A percentile compares a stretch with the other conserved stretches of the same genome.
Conservation (phyloP, 1,139 yeast genomes). For the Hemisphaericaspora subhashii region DNA sequence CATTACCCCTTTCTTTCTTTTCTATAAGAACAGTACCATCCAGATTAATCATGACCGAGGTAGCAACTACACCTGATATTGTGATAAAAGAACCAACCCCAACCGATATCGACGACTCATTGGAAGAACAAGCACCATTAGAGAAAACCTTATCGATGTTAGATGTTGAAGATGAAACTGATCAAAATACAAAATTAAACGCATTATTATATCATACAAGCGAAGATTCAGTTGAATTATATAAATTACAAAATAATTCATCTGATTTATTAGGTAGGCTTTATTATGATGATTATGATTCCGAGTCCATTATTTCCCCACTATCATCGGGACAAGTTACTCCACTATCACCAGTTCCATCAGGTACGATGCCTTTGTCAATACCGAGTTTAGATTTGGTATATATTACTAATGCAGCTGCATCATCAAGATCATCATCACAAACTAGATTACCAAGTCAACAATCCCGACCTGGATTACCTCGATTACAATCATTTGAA, state of each 20-base stretch:
- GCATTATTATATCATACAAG: slow-evolving; percentile 43
- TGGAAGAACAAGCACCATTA: background rate
- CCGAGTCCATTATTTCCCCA: slow-evolving; percentile 30
- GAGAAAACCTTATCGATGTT: slow-evolving; percentile 6
- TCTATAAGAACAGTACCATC: no score
- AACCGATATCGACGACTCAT: background rate
- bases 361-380: slow-evolving; percentile 1
- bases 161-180: slow-evolving; percentile 26
- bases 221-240: slow-evolving; percentile 42
- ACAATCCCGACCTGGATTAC: slow-evolving; percentile 7
- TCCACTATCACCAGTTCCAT: slow-evolving; percentile 19
- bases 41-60: background rate
- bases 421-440: slow-evolving; percentile 3
- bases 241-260: slow-evolving; percentile 39
- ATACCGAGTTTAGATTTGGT: background rate
- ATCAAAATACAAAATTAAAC: slow-evolving; percentile 39
- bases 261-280: slow-evolving; percentile 45
- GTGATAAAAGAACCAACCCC: background rate
- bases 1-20: no score
- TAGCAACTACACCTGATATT: background rate
- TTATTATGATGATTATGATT: slow-evolving; percentile 47
- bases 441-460: slow-evolving; percentile 5
- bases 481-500: slow-evolving; percentile 20
- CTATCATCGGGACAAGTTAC: slow-evolving; percentile 19
- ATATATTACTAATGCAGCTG: background rate